Base-by-base conservation (phyloP, 1,284 basidiomycete genomes). In the Cutaneotrichosporon sp. region DNA sequence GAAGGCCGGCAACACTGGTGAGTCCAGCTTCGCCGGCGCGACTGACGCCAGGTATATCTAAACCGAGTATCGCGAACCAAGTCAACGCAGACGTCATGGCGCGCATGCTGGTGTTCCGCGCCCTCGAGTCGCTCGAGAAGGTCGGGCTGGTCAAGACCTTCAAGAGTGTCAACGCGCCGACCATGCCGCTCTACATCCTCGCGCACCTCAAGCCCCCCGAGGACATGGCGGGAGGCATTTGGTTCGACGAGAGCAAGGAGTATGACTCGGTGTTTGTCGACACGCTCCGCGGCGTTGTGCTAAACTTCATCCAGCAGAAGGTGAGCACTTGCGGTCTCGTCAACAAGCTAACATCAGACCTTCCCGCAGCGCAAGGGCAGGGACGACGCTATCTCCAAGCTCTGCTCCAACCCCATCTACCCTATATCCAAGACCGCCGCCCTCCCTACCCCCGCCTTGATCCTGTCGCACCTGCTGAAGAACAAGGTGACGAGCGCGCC, bases 191-290 rank as follows among this genome's bases (percentile, higher is more conserved):
- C 38, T 80, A 75, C 62, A 72, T 78, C 34, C 52, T 75, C 42
- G 60, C 71, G 0, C 65, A 74, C 42, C 54, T 76, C 31, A 73
- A 70, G 43, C 78, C 77, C 6, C 73, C 77, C 14, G 76, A 76
- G 63, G 76, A 78, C 34, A 64, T 79, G 47, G 69, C 73, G 1
- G 79, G 79, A 36, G 79, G 79, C 25, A 70, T 79, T 2, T 80
- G 77, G 76, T 79, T 77, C 56, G 72, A 77, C 51, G 71, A 73
- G 36, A 73, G 70, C 58, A 74, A 76, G 56, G 77, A 77, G 54
- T 77, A 78, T 50, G 78, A 80, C 63, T 68, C 73, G 13, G 64
- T 64, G 31, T 67, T 80, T 24, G 78, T 80, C 42, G 67, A 75
- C 50, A 62, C 66, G 4, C 66, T 80, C n/a, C 66, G 69, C 22